Percentiles rank a stretch among this genome's conserved stretches.
Evolutionary conservation across 805 yeast species (phyloP).

Genomic region (Blastobotrys mokoenaii): DNA sequence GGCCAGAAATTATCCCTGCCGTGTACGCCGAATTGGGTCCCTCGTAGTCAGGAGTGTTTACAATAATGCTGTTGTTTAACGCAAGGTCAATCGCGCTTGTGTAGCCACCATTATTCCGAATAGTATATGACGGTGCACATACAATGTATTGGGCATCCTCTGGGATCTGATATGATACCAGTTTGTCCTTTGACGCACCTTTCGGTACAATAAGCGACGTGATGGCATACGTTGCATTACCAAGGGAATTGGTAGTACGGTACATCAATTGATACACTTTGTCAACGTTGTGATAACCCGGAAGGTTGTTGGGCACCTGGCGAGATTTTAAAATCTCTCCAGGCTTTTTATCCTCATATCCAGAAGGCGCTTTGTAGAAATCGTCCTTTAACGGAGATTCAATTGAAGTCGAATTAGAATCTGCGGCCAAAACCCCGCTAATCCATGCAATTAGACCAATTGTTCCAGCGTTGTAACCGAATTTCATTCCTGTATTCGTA

Average conservation of each 20-base stretch:
- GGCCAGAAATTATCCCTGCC: constrained; percentile 22
- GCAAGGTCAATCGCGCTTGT: constrained; percentile 7
- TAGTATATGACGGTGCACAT: constrained; percentile 23
- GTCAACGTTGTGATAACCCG: neutral
- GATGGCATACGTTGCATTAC: constrained; percentile 11
- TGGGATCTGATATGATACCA: constrained; percentile 20
- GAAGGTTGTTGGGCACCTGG: constrained; percentile 1
- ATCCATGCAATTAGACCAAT: too few relatives aligned
- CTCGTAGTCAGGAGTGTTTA: constrained; percentile 23
- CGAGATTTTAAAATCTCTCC: constrained; percentile 8
- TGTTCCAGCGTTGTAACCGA: too few relatives aligned
- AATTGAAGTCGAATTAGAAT: too few relatives aligned
- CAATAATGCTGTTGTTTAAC: constrained; percentile 14
- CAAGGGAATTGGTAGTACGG: constrained; percentile 12
- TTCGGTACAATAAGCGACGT: constrained; percentile 15
- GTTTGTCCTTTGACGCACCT: constrained; percentile 7
- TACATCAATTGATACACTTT: constrained; percentile 12
- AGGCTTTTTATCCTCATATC: constrained; percentile 9
- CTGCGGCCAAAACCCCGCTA: too few relatives aligned
- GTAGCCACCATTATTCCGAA: constrained; percentile 6
- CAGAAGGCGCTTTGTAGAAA: constrained; percentile 16
- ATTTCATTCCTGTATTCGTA: too few relatives aligned
- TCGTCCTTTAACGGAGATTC: constrained; percentile 12
- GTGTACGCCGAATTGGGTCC: constrained; percentile 23
- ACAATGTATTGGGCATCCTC: constrained; percentile 19